Conservation (phyloP, 2,329 filamentous ascomycete species). For the Fusarium sp. region DNA sequence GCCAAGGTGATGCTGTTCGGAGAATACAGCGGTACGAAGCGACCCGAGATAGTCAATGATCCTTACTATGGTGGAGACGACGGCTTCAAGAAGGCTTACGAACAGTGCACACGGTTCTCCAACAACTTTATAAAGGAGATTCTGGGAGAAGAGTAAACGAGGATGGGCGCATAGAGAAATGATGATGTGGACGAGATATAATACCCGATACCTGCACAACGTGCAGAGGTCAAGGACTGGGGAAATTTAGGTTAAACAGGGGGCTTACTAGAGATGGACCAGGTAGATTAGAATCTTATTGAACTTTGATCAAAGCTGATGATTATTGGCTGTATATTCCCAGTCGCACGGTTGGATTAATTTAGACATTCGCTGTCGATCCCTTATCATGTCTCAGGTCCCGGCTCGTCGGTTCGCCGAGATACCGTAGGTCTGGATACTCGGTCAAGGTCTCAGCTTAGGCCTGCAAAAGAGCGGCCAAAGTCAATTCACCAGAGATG, state of each 20-base stretch:
- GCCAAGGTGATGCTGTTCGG: constrained; percentile 85
- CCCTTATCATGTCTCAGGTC: constrained; percentile 32
- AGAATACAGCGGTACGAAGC: constrained; percentile 74
- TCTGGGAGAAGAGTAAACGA: constrained; percentile 36
- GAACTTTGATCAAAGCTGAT: constrained; percentile 5
- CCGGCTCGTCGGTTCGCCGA: constrained; percentile 12
- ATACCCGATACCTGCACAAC: constrained; percentile 42
- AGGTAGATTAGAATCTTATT: constrained; percentile 23
- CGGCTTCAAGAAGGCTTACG: constrained; percentile 87
- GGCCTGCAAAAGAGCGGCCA: not conserved
- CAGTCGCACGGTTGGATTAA: constrained; percentile 19
- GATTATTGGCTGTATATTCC: constrained; percentile 23
- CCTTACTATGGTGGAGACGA: constrained; percentile 91
- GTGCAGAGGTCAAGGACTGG: constrained; percentile 22
- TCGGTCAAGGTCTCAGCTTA: not conserved
- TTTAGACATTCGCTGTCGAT: constrained; percentile 28
- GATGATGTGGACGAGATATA: constrained; percentile 27
- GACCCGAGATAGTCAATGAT: constrained; percentile 80
- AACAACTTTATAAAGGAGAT: constrained; percentile 77
- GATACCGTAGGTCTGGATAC: not conserved
- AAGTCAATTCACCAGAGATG: constrained; percentile 5
- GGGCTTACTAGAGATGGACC: constrained; percentile 14
- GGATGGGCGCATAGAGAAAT: not conserved
- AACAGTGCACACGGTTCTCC: constrained; percentile 83
- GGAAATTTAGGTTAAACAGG: constrained; percentile 9